Percentiles rank a stretch among this genome's conserved stretches.
Evolutionary conservation across 2,329 filamentous ascomycete species (phyloP).

Genomic region (Corynespora cassiicola): DNA sequence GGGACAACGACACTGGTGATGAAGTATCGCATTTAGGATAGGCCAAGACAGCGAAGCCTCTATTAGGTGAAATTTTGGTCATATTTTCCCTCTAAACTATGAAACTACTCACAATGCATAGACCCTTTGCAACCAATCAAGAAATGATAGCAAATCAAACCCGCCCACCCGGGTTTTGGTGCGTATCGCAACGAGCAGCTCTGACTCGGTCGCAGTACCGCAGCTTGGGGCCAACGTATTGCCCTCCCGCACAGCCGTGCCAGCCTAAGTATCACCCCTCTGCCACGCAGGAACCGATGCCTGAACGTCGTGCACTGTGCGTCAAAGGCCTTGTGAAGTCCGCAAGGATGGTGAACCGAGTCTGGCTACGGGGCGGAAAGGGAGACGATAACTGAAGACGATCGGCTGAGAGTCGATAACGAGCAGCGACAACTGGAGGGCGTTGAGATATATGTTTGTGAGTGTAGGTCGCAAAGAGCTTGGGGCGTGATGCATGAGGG

Average conservation of each 20-base stretch:
- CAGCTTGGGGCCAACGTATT: conserved; percentile 6
- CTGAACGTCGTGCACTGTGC: conserved; percentile 12
- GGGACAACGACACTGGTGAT: conserved; percentile 12
- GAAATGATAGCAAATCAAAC: conserved; percentile 10
- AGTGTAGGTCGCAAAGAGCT: too few relatives aligned
- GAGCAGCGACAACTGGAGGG: too few relatives aligned
- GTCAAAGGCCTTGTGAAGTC: conserved; percentile 21
- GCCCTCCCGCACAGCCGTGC: conserved; percentile 7
- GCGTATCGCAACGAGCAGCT: conserved; percentile 15
- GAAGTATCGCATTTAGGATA: conserved; percentile 13
- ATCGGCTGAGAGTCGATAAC: too few relatives aligned
- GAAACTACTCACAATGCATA: too few relatives aligned
- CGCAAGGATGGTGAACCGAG: too few relatives aligned
- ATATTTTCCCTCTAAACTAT: too few relatives aligned
- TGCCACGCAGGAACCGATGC: conserved; percentile 11
- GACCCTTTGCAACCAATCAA: conserved; percentile 12
- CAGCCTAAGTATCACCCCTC: conserved; percentile 20
- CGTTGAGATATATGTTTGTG: too few relatives aligned
- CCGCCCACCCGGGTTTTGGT: conserved; percentile 23
- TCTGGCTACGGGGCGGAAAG: too few relatives aligned
- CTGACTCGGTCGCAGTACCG: conserved; percentile 12
- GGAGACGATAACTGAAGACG: too few relatives aligned
- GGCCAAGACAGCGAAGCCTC: conserved; percentile 16
- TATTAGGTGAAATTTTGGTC: too few relatives aligned
- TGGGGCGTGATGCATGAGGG: too few relatives aligned